These are phyloP conservation scores for Fistulina hepatica DNA, from an alignment of 1,284 basidiomycete genomes.

Conservation along the genomic window DNA sequence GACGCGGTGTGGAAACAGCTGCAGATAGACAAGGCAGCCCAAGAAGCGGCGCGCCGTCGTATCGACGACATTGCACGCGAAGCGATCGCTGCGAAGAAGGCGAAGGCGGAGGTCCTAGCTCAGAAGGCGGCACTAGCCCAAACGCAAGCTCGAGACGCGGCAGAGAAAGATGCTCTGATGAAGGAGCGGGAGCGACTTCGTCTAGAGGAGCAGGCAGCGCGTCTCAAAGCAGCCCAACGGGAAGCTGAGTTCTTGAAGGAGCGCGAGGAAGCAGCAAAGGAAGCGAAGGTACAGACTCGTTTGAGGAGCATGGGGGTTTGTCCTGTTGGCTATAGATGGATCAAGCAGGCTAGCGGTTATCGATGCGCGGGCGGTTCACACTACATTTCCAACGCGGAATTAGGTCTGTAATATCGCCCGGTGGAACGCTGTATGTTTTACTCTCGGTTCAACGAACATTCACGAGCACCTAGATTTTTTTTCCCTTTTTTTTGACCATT, in stretches of 20 bases:
- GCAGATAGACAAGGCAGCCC: constrained; percentile 8
- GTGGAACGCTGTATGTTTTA: too few species aligned
- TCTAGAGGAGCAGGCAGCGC: constrained; percentile 19
- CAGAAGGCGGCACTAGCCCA: constrained; percentile 16
- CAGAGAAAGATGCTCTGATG: constrained; percentile 19
- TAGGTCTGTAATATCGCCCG: too few species aligned
- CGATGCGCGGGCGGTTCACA: constrained; percentile 45
- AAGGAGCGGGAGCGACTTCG: constrained; percentile 22
- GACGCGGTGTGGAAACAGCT: constrained; percentile 14
- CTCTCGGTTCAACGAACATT: too few species aligned
- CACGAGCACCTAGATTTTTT: too few species aligned
- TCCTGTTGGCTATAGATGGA: constrained; percentile 41
- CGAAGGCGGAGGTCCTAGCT: constrained; percentile 9
- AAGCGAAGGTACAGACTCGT: constrained; percentile 33
- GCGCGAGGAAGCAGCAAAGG: constrained; percentile 23
- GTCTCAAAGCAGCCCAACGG: constrained; percentile 20
- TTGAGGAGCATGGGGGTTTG: constrained; percentile 44
- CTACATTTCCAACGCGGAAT: constrained; percentile 27
- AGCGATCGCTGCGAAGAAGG: constrained; percentile 11
- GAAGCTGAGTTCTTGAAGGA: constrained; percentile 27
- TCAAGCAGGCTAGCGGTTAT: constrained; percentile 34
- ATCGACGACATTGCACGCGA: too few species aligned
- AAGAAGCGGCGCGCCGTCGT: constrained; percentile 7
- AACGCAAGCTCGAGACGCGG: constrained; percentile 17
- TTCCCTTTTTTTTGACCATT: too few species aligned